Evolutionary conservation across 345 rosid species (phyloP).

Genomic region (Boechera retrofracta): DNA sequence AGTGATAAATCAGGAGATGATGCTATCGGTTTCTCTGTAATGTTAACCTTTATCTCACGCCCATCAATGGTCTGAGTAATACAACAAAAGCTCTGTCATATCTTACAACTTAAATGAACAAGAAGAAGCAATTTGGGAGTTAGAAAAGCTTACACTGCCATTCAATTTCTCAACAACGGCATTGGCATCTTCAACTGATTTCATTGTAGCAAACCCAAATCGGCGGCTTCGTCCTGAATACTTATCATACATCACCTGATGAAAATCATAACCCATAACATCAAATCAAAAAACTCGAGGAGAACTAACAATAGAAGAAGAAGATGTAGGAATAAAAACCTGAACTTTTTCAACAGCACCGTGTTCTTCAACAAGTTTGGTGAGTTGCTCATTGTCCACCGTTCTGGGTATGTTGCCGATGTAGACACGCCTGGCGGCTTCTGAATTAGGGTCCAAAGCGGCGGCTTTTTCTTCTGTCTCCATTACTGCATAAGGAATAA

Average conservation of each 20-base stretch:
- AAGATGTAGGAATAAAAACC: slow-evolving; percentile 46
- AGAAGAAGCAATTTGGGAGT: background rate
- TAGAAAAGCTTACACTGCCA: slow-evolving; percentile 60
- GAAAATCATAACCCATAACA: background rate
- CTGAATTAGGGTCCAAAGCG: slow-evolving; percentile 52
- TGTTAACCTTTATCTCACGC: slow-evolving; percentile 81
- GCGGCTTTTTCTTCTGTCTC: slow-evolving; percentile 53
- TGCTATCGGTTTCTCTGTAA: slow-evolving; percentile 74
- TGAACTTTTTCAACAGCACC: slow-evolving; percentile 81
- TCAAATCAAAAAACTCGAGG: slow-evolving; percentile 1
- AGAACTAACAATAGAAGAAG: background rate
- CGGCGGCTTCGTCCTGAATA: slow-evolving; percentile 78
- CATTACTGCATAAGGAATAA: slow-evolving; percentile 50
- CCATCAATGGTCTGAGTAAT: slow-evolving; percentile 71
- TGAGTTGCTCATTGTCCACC: slow-evolving; percentile 59
- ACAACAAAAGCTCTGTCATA: background rate
- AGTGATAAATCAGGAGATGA: slow-evolving; percentile 52
- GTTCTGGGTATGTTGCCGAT: slow-evolving; percentile 85
- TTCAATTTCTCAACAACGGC: slow-evolving; percentile 80
- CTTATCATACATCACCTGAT: slow-evolving; percentile 87
- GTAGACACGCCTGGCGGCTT: slow-evolving; percentile 66
- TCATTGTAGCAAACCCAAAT: slow-evolving; percentile 89
- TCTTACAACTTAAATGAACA: background rate
- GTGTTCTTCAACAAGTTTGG: slow-evolving; percentile 69
- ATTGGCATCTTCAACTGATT: slow-evolving; percentile 81